Percentiles rank a stretch among this genome's conserved stretches.
Evolutionary conservation across 129 eudicot species (phyloP).

Genomic region (Flaveria brownii): DNA sequence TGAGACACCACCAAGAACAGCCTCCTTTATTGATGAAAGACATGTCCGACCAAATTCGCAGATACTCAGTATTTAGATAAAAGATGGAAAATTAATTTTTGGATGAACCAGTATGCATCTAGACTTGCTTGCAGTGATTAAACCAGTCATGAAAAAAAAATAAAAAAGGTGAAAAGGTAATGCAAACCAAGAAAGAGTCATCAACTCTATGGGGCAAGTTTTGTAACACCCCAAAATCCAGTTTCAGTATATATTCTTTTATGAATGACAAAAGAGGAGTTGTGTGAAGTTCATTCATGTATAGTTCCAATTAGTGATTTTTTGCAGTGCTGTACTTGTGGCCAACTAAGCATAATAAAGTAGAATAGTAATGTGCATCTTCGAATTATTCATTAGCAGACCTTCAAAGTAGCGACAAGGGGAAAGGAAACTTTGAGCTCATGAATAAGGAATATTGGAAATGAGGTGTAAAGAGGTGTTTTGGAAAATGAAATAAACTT

Average conservation of each 20-base stretch:
- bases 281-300: no score
- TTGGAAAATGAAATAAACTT: not conserved
- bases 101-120: constrained; percentile 7
- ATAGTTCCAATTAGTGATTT: not conserved
- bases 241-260: not conserved
- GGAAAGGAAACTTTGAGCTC: not conserved
- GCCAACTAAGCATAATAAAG: not conserved
- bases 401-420: not conserved
- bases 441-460: not conserved
- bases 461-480: not conserved
- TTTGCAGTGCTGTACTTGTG: no score
- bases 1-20: constrained; percentile 88
- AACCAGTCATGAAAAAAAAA: not conserved
- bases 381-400: not conserved
- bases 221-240: not conserved
- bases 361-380: not conserved
- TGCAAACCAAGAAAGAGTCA: constrained; percentile 1
- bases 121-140: constrained; percentile 19
- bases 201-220: constrained; percentile 12
- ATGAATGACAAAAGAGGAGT: not conserved
- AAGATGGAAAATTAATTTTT: not conserved
- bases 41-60: constrained; percentile 12
- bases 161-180: constrained; percentile 12
- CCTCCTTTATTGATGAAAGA: constrained; percentile 73
- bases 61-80: not conserved